Evolutionary conservation across 1,284 basidiomycete genomes (phyloP).

Genomic region (Tylopilus sp.): DNA sequence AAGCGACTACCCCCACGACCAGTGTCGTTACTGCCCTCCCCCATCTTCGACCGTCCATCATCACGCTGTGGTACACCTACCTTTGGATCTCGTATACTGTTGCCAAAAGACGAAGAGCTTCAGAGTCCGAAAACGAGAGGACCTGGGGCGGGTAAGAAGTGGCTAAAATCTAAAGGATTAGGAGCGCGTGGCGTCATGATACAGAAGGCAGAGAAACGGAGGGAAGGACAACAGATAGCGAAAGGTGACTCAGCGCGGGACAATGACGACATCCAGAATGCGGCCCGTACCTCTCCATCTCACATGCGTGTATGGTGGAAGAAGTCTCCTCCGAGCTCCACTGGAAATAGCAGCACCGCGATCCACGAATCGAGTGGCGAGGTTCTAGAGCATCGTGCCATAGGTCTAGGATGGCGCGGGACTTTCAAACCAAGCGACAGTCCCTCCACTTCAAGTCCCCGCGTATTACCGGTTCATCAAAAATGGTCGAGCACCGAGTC

Average conservation of each 20-base stretch:
- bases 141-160: conserved; percentile 20
- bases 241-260: conserved; percentile 1
- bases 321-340: conserved; percentile 18
- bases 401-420: conserved; percentile 9
- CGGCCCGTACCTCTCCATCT: conserved; percentile 11
- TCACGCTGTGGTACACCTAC: conserved; percentile 56
- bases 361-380: conserved; percentile 12
- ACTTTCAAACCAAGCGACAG: conserved; percentile 10
- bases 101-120: conserved; percentile 31
- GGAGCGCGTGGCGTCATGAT: conserved; percentile 27
- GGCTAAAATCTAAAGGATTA: conserved; percentile 32
- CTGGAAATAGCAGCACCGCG: conserved; percentile 6
- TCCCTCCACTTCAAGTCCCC: conserved; percentile 25
- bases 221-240: conserved; percentile 11
- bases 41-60: conserved; percentile 28
- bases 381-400: conserved; percentile 1
- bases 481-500: conserved; percentile 26
- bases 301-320: conserved; percentile 34
- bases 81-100: conserved; percentile 46
- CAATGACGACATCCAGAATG: conserved; percentile 8
- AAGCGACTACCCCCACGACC: conserved; percentile 11
- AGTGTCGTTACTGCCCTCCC: conserved; percentile 8
- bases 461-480: conserved; percentile 15
- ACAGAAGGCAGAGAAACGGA: conserved; percentile 25
- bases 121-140: conserved; percentile 14